phyloP scores from a whole-genome alignment of 2,329 filamentous ascomycete genomes.

The Aspergillus spinulosporus region DNA sequence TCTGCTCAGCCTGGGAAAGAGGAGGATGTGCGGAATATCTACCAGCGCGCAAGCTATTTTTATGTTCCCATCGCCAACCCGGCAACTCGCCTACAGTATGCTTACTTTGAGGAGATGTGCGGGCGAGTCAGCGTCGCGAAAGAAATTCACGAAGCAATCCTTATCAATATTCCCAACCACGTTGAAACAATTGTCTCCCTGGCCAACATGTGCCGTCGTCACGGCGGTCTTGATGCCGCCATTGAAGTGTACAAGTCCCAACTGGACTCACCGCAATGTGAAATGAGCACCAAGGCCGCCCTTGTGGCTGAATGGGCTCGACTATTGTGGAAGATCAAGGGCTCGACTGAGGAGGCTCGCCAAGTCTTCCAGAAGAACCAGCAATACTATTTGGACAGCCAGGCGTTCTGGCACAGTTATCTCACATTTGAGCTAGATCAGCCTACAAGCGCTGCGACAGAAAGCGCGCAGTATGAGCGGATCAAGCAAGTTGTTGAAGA shows the following conservation, averaged over 20 bases:
- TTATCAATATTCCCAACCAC: slow-evolving; percentile 74
- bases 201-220: slow-evolving; percentile 81
- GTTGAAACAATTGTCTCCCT: slow-evolving; percentile 85
- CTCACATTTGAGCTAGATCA: slow-evolving; percentile 86
- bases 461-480: slow-evolving; percentile 66
- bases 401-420: slow-evolving; percentile 86
- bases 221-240: slow-evolving; percentile 78
- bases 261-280: slow-evolving; percentile 70
- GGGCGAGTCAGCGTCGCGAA: slow-evolving; percentile 75
- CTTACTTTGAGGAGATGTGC: slow-evolving; percentile 87
- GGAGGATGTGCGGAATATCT: slow-evolving; percentile 89
- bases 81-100: slow-evolving; percentile 82
- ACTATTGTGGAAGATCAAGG: slow-evolving; percentile 84
- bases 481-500: slow-evolving; percentile 79
- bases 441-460: slow-evolving; percentile 65
- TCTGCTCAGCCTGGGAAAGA: slow-evolving; percentile 74
- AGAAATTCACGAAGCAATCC: slow-evolving; percentile 79
- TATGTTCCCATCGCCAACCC: slow-evolving; percentile 86
- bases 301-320: slow-evolving; percentile 86
- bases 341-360: slow-evolving; percentile 75
- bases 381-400: slow-evolving; percentile 80
- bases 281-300: slow-evolving; percentile 79
- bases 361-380: slow-evolving; percentile 79
- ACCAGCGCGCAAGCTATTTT: slow-evolving; percentile 78
- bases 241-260: slow-evolving; percentile 80